Base-by-base conservation (phyloP, 2,329 filamentous ascomycete species). In the Xylariales sp. region DNA sequence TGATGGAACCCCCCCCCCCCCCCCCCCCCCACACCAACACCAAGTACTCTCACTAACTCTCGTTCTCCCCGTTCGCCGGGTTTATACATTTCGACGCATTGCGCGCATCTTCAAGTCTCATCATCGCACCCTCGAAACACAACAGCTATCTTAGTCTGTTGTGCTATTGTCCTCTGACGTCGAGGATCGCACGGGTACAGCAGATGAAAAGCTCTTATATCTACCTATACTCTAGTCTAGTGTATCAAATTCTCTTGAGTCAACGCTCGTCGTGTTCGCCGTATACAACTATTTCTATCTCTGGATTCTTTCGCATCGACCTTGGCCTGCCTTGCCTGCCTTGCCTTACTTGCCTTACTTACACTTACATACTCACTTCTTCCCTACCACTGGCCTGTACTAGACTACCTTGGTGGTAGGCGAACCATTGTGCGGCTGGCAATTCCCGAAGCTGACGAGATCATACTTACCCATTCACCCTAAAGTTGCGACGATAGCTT, bases 11-110 rank as follows among this genome's bases (percentile, higher is more conserved):
- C 36, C 64, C 55, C 66, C 64, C 67, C 67, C 62, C 34, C 54
- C 52, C 43, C 64, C 55, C 66, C 67, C 67, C 67, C 63, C 67
- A 60, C 55, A 62, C 67, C 67, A 64, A 66, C 67, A 60, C 46
- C 48, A 62, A 41, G 67, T 59, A 32, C 23, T 23, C 45, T 43
- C 55, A 50, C 60, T 56, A 30, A 43, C 18, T 55, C 53, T 64
- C 48, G 67, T 66, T 69, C 67, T 69, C 41, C 58, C 64, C 63
- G 63, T 67, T 60, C 63, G 53, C 64, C 59, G 67, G 67, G 59
- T 61, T 57, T 45, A 59, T 62, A 66, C 66, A 62, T 50, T 36
- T 55, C 54, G 18, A 62, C 28, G 46, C 46, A 48, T 52, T 52
- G 49, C 57, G 46, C 43, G 36, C 45, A 50, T 50, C 61, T 43